Percentiles rank a stretch among this genome's conserved stretches.
phyloP scores from a whole-genome alignment of 208 protist genomes.

The Acanthamoeba royreba region DNA sequence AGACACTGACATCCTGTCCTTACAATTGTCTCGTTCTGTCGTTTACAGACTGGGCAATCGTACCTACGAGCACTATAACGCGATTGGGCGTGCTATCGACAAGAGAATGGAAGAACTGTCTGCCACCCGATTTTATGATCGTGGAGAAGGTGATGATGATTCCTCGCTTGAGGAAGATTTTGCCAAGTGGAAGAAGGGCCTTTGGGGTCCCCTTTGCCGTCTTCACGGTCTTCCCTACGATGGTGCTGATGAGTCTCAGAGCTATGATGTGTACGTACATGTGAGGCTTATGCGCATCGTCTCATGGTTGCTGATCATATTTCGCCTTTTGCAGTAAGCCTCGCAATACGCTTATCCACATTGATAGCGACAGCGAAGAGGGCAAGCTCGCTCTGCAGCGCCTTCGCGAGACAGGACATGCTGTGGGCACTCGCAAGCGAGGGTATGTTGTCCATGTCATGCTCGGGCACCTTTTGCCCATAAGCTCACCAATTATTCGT shows the following conservation, averaged over 20 bases:
- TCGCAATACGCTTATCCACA: not conserved
- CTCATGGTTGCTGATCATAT: not conserved
- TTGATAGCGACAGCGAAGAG: not conserved
- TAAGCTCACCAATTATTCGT: not conserved
- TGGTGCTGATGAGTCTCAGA: not conserved
- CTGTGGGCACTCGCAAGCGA: not conserved
- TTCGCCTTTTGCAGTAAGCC: not conserved
- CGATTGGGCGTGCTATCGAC: slow-evolving; percentile 73
- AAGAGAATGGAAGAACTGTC: slow-evolving; percentile 64
- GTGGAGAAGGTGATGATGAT: slow-evolving; percentile 80
- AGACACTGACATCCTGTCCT: not conserved
- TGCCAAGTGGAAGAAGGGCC: slow-evolving; percentile 73
- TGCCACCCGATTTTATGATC: slow-evolving; percentile 61
- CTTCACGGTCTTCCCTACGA: not conserved
- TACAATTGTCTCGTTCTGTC: not conserved
- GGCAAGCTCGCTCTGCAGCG: not conserved
- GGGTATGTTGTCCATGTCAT: not conserved
- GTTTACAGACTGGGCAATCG: slow-evolving; percentile 92
- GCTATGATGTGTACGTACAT: not conserved
- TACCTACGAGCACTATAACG: slow-evolving; percentile 94
- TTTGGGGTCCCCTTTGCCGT: slow-evolving; percentile 60
- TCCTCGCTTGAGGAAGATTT: slow-evolving; percentile 82
- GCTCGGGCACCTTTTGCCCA: not conserved
- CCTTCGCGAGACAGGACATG: not conserved
- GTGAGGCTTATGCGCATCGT: not conserved